Base-by-base conservation (phyloP, 768 basidiomycete species). In the Neoboletus brunneissimus region DNA sequence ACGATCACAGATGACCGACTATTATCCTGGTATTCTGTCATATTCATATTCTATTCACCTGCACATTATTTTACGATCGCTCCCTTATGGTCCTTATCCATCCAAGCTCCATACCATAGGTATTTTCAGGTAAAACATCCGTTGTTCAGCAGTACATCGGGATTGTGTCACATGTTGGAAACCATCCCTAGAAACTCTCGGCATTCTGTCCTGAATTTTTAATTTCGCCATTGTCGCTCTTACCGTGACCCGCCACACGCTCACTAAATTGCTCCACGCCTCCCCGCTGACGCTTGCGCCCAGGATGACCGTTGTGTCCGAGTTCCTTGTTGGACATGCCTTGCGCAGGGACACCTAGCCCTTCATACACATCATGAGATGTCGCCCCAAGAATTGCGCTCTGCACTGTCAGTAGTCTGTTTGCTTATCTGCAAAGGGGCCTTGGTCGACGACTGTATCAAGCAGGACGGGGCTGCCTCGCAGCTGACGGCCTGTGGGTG, bases 271-370 rank as follows among this genome's bases (percentile, higher is more conserved):
- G 67, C 8, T 58, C 59, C 11, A 40, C 43, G 15, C 70, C 69
- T 34, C 57, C 60, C 37, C 53, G 54, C 16, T 64, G 61, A 11
- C 57, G 60, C 53, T 73, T 75, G 45, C 71, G 65, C 20, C 69
- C 65, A 41, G 60, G 54, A 32, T 64, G 61, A 25, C 76, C 73
- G 13, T 72, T 71, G 31, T 75, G 76, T 51, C 70, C 71, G 42
- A 61, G 20, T 56, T 77, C 75, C 41, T 63, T 60, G 62, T 68
- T 73, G 32, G 68, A 69, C 74, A 70, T 67, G 18, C 72, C 75
- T 18, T 64, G 58, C 8, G 46, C 55, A 15, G 74, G 74, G 31
- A 63, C 59, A 2, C 73, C 74, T 20, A 71, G 45, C 13, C 70
- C 70, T 34, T 20, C 2, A 53, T 75, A 46, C 23, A 76, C 69